Percentiles rank a stretch among this genome's conserved stretches.
phyloP scores from a whole-genome alignment of 2,329 filamentous ascomycete species.

The Penicillium concentricum region DNA sequence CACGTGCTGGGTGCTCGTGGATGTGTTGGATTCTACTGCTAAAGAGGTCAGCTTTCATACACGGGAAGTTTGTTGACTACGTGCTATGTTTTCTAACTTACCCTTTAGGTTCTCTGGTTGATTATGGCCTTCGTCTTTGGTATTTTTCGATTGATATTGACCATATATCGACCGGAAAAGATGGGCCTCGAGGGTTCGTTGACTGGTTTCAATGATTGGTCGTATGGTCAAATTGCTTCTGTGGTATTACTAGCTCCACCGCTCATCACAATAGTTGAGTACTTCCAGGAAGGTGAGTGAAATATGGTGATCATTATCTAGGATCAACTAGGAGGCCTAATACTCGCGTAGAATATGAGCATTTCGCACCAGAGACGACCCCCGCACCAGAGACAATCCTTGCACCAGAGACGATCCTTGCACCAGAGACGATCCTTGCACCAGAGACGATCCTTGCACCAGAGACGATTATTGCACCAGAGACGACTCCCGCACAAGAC shows the following conservation, averaged over 20 bases:
- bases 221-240: background rate
- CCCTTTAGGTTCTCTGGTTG: background rate
- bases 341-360: background rate
- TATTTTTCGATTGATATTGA: background rate
- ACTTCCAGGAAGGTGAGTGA: background rate
- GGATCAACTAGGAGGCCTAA: background rate
- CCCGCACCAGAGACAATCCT: no score
- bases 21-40: background rate
- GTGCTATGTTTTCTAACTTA: background rate
- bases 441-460: no score
- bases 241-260: background rate
- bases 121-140: background rate
- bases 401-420: no score
- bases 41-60: background rate
- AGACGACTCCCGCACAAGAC: background rate
- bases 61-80: background rate
- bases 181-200: background rate
- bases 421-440: no score
- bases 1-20: background rate
- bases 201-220: background rate
- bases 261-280: background rate
- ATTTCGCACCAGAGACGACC: background rate
- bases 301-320: background rate
- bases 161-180: background rate
- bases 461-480: no score